Percentiles rank a stretch among this genome's conserved stretches.
These are phyloP conservation scores for Micractinium sp. DNA, from an alignment of 139 green algal species.

Conservation along the genomic window DNA sequence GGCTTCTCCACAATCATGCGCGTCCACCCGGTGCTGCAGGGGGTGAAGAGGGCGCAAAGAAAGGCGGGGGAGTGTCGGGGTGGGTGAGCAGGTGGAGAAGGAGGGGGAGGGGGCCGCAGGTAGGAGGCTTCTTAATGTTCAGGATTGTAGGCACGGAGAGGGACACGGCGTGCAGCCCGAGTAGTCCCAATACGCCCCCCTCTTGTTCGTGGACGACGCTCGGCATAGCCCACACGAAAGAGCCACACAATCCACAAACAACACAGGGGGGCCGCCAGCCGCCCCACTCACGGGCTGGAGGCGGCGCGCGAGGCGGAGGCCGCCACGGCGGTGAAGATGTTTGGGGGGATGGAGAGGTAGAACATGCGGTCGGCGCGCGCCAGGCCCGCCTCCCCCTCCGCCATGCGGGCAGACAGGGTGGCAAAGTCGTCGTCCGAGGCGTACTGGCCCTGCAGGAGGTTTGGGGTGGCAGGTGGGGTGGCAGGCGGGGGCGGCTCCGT, in stretches of 20 bases:
- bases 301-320: constrained; percentile 72
- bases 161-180: too few species aligned
- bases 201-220: too few species aligned
- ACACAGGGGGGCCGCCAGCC: too few species aligned
- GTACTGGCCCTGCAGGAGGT: constrained; percentile 76
- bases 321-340: constrained; percentile 87
- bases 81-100: neutral
- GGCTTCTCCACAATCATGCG: constrained; percentile 99
- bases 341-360: constrained; percentile 98
- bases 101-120: neutral
- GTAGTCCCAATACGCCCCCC: too few species aligned
- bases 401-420: constrained; percentile 72
- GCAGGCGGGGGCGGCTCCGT: neutral
- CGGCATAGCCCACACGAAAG: too few species aligned
- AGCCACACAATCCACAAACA: too few species aligned
- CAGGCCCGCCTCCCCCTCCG: constrained; percentile 63
- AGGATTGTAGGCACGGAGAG: too few species aligned
- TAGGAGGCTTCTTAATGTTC: too few species aligned
- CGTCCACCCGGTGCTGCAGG: constrained; percentile 85
- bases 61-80: neutral
- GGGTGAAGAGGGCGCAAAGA: neutral
- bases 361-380: constrained; percentile 89
- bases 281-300: constrained; percentile 66
- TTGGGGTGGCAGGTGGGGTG: too few species aligned
- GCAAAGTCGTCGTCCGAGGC: constrained; percentile 73